Percentiles rank a stretch among this genome's conserved stretches.
Evolutionary conservation across 768 basidiomycete genomes (phyloP).

Genomic region (Suillus fuscotomentosus): DNA sequence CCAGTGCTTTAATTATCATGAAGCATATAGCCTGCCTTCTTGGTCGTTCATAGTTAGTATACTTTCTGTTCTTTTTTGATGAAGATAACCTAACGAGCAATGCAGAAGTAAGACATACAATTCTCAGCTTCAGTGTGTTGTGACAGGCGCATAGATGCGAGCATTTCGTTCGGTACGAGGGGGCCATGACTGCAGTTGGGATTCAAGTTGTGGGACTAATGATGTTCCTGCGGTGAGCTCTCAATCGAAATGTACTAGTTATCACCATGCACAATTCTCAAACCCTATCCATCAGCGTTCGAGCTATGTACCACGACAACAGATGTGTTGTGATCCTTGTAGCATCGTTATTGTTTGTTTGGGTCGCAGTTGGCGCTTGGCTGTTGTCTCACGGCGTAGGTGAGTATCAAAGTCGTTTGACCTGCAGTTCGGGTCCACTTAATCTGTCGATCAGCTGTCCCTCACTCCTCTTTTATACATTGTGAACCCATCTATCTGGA

Average conservation of each 20-base stretch:
- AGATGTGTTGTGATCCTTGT: slow-evolving; percentile 14
- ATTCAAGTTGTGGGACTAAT: slow-evolving; percentile 38
- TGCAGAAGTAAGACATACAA: slow-evolving; percentile 8
- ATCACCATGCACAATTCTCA: not conserved
- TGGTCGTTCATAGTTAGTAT: slow-evolving; percentile 11
- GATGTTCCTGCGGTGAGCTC: slow-evolving; percentile 43
- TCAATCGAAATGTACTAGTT: not conserved
- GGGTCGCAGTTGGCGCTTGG: slow-evolving; percentile 49
- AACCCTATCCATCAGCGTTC: slow-evolving; percentile 11
- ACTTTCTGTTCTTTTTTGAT: not conserved
- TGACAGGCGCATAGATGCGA: slow-evolving; percentile 34
- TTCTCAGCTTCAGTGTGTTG: not conserved
- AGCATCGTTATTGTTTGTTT: slow-evolving; percentile 36
- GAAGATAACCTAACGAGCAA: not conserved
- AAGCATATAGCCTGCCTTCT: slow-evolving; percentile 16
- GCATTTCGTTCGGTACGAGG: slow-evolving; percentile 51
- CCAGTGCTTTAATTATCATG: not conserved
- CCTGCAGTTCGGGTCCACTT: slow-evolving; percentile 1
- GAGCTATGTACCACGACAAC: slow-evolving; percentile 15
- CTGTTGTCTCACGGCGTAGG: slow-evolving; percentile 51
- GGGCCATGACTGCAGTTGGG: slow-evolving; percentile 41
- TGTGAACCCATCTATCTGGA: slow-evolving; percentile 9
- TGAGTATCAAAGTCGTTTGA: slow-evolving; percentile 27
- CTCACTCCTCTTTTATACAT: slow-evolving; percentile 4
- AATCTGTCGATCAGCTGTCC: slow-evolving; percentile 13